Base-by-base conservation (phyloP, 441 rosid genomes). In the Biscutella laevigata region DNA sequence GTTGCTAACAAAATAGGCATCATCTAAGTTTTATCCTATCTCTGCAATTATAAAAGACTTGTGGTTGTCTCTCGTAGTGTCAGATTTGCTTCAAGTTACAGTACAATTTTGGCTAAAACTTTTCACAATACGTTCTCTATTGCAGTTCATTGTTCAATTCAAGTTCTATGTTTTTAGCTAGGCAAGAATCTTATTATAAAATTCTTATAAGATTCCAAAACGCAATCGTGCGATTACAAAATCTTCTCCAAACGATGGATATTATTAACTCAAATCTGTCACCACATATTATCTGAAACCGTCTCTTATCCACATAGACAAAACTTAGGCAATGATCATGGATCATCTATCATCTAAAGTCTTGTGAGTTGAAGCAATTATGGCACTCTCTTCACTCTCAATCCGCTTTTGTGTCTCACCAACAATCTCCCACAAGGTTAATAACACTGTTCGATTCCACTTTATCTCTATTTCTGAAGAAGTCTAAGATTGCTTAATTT, bases 1-100 rank as follows among this genome's bases (percentile, higher is more conserved):
- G 95, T 87, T 47, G 96, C 94, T 20, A 91, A 88, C 86, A 91
- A 91, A 59, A 91, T 91, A 2, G 98, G 96, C 53, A 88, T 91
- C 53, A 88, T 88, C 49, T 88, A 82, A 78, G 71, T 37, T 34
- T 4, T 24, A 41, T 64, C n/a, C 50, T 15, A 20, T 45, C 12
- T 53, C 30, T 33, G 53, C 63, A 3, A 5, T 53, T 51, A 36
- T 44, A 9, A 58, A 56, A 35, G 54, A 58, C 70, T 36, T 66
- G 51, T 40, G 50, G 34, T 59, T 51, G 37, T 58, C 59, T 21
- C 39, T 51, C 6, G 44, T 65, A 58, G 70, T 28, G 7, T 58
- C 65, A 37, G 61, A 35, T 58, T 58, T 66, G 54, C 54, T 26
- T 36, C 49, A 29, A 27, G 36, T 10, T 43, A 40, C 41, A 27